A percentile compares a stretch with the other conserved stretches of the same genome.
phyloP scores from a whole-genome alignment of 371 early-diverging fungal genomes.

The Mucor plumbeus region DNA sequence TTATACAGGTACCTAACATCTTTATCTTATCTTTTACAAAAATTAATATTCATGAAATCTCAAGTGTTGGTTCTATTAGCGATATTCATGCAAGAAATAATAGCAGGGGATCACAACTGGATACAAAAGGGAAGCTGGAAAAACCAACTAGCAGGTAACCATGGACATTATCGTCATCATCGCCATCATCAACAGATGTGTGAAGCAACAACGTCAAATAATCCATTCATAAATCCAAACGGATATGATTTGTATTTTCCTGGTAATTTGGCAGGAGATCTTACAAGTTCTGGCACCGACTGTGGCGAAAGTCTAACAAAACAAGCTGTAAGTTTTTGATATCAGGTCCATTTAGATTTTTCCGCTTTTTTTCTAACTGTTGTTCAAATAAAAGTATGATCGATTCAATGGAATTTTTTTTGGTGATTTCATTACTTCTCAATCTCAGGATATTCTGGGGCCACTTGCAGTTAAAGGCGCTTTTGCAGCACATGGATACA shows the following conservation, averaged over 20 bases:
- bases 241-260: too few relatives aligned
- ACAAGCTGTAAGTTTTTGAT: too few relatives aligned
- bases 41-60: not conserved
- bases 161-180: not conserved
- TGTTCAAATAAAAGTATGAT: not conserved
- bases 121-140: not conserved
- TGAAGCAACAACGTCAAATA: not conserved
- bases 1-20: too few relatives aligned
- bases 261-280: too few relatives aligned
- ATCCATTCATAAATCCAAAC: too few relatives aligned
- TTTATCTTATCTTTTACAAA: too few relatives aligned
- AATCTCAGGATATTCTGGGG: slow-evolving; percentile 12
- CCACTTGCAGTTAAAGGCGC: slow-evolving; percentile 21
- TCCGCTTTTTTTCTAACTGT: too few relatives aligned
- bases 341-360: too few relatives aligned
- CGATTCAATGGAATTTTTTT: slow-evolving; percentile 23
- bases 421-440: slow-evolving; percentile 20
- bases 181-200: not conserved
- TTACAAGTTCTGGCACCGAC: too few relatives aligned
- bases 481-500: slow-evolving; percentile 7
- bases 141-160: too few relatives aligned
- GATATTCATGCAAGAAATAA: not conserved
- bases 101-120: not conserved
- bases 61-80: not conserved
- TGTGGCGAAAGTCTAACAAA: too few relatives aligned